Evolutionary conservation across 805 yeast species (phyloP).

Genomic region (Kodamaea fukazawae): DNA sequence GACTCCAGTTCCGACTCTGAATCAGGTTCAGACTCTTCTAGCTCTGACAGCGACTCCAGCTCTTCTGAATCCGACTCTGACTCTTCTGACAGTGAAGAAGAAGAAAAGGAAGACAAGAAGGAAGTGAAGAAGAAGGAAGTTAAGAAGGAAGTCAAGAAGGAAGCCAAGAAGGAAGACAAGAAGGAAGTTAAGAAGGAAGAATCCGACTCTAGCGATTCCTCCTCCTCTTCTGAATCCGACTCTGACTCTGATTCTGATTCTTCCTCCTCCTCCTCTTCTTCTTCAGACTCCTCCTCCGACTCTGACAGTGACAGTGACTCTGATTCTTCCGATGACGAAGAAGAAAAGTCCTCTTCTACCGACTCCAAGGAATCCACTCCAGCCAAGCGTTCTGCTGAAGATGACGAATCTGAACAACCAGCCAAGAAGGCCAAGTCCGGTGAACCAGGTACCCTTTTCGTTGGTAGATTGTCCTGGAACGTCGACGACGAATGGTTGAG

Average conservation of each 20-base stretch:
- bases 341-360: slow-evolving; percentile 20
- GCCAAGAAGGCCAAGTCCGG: slow-evolving; percentile 55
- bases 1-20: slow-evolving; percentile 16
- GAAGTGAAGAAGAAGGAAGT: slow-evolving; percentile 15
- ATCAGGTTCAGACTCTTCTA: slow-evolving; percentile 15
- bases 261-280: slow-evolving; percentile 5
- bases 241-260: slow-evolving; percentile 17
- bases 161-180: slow-evolving; percentile 15
- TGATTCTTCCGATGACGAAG: slow-evolving; percentile 33
- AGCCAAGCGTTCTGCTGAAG: slow-evolving; percentile 20
- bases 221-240: slow-evolving; percentile 15
- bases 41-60: slow-evolving; percentile 15
- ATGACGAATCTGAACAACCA: slow-evolving; percentile 19
- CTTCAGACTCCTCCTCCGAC: slow-evolving; percentile 23
- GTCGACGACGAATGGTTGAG: slow-evolving; percentile 93
- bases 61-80: slow-evolving; percentile 34
- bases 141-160: slow-evolving; percentile 15
- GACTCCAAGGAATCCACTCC: slow-evolving; percentile 26
- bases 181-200: slow-evolving; percentile 16
- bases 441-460: slow-evolving; percentile 80
- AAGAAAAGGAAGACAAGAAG: slow-evolving; percentile 12
- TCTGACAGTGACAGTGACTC: slow-evolving; percentile 34
- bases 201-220: slow-evolving; percentile 5
- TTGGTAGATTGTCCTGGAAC: slow-evolving; percentile 96
- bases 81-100: slow-evolving; percentile 16